These are phyloP conservation scores for Stevia rebaudiana DNA, from an alignment of 140 eudicot species.

Conservation along the genomic window DNA sequence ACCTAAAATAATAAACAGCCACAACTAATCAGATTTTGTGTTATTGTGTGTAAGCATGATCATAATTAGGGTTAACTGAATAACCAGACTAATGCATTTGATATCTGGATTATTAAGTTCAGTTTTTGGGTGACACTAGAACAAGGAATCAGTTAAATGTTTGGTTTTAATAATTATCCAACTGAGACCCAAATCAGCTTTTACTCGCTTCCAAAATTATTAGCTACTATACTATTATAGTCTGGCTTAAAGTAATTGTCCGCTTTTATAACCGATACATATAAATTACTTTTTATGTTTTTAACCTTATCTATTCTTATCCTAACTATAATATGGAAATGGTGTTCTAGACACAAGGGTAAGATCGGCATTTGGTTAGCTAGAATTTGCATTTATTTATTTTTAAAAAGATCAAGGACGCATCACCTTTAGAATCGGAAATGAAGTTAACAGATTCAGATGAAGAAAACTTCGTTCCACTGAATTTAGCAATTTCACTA, in stretches of 20 bases:
- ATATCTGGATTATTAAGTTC: neutral
- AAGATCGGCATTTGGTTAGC: neutral
- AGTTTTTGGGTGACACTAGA: neutral
- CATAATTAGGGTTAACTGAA: neutral
- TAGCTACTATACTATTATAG: neutral
- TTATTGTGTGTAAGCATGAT: slow-evolving; percentile 3
- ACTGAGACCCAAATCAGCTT: neutral
- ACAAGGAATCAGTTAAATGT: neutral
- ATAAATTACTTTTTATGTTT: neutral
- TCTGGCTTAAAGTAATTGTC: slow-evolving; percentile 1
- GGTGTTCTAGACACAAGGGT: neutral
- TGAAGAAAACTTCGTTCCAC: slow-evolving; percentile 72
- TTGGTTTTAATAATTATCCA: neutral
- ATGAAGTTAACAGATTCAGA: slow-evolving; percentile 59
- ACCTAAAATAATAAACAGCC: slow-evolving; percentile 37
- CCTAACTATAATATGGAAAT: neutral
- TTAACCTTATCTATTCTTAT: neutral
- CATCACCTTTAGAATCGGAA: slow-evolving; percentile 55
- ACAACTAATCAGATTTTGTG: slow-evolving; percentile 16
- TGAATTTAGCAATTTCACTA: slow-evolving; percentile 60
- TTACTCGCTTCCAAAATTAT: neutral
- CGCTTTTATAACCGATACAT: neutral
- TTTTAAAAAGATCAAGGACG: neutral
- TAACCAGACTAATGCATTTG: neutral
- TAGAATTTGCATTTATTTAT: neutral